phyloP scores from a whole-genome alignment of 2,329 filamentous ascomycete genomes.

The Verticillium nubilum region DNA sequence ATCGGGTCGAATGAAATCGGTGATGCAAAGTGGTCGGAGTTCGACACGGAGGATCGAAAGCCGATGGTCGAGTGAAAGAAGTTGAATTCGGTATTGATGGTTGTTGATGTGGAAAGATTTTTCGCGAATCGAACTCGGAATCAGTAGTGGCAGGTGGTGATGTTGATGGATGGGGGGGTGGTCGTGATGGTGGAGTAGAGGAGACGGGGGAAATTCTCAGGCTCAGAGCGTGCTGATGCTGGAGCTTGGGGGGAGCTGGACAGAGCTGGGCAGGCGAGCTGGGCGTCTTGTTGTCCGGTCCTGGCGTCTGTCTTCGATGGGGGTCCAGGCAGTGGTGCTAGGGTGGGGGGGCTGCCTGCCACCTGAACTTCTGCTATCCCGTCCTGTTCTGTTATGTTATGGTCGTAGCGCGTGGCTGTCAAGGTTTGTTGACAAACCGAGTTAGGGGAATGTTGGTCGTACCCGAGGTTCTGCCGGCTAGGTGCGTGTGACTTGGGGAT shows the following conservation, averaged over 20 bases:
- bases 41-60: neutral
- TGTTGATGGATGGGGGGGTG: neutral
- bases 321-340: neutral
- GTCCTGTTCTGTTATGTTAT: slow-evolving; percentile 8
- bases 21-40: neutral
- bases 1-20: neutral
- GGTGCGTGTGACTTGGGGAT: neutral
- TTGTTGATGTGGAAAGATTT: slow-evolving; percentile 10
- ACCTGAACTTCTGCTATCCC: neutral
- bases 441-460: slow-evolving; percentile 7
- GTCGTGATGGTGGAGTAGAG: neutral
- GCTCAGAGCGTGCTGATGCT: neutral
- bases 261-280: neutral
- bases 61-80: neutral
- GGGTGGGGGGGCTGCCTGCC: neutral
- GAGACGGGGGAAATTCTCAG: neutral
- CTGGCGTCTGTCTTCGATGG: no score
- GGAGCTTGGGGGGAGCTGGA: neutral
- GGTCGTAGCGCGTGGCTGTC: slow-evolving; percentile 9
- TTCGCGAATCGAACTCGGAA: neutral
- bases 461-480: slow-evolving; percentile 9
- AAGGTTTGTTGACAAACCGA: slow-evolving; percentile 6
- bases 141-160: neutral
- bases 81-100: slow-evolving; percentile 4
- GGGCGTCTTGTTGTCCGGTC: neutral